A percentile compares a stretch with the other conserved stretches of the same genome.
These are phyloP conservation scores for Neobulgaria alba DNA, from an alignment of 2,329 filamentous ascomycete genomes.

Conservation along the genomic window DNA sequence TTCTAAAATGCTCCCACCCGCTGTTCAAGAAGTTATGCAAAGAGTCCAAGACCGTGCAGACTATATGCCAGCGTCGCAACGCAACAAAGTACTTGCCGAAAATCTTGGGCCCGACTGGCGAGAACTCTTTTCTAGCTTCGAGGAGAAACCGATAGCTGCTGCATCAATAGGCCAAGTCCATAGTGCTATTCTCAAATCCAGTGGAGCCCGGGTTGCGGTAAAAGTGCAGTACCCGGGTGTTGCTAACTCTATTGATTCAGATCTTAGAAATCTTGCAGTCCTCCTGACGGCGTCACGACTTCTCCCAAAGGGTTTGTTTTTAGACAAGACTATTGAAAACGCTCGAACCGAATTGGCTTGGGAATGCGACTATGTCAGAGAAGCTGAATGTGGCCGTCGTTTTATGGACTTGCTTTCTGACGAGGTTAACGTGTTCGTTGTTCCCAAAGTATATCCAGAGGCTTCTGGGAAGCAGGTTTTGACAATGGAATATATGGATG, in stretches of 20 bases:
- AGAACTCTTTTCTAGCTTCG: slow-evolving; percentile 72
- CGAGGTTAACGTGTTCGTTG: slow-evolving; percentile 65
- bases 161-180: slow-evolving; percentile 98
- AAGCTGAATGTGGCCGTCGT: slow-evolving; percentile 69
- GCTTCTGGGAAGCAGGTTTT: slow-evolving; percentile 80
- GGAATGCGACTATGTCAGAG: slow-evolving; percentile 93
- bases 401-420: slow-evolving; percentile 72
- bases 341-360: slow-evolving; percentile 84
- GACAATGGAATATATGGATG: slow-evolving; percentile 88
- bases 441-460: slow-evolving; percentile 69
- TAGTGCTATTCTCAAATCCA: slow-evolving; percentile 69
- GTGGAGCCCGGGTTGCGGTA: slow-evolving; percentile 71
- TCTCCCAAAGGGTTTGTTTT: slow-evolving; percentile 82
- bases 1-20: slow-evolving; percentile 81
- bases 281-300: slow-evolving; percentile 85
- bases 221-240: slow-evolving; percentile 98
- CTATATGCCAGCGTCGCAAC: slow-evolving; percentile 94
- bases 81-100: slow-evolving; percentile 68
- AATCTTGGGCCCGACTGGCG: slow-evolving; percentile 84
- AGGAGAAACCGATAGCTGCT: slow-evolving; percentile 86
- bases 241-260: slow-evolving; percentile 90
- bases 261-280: slow-evolving; percentile 86
- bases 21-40: slow-evolving; percentile 83
- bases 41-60: slow-evolving; percentile 94
- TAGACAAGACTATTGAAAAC: slow-evolving; percentile 96